Percentiles rank a stretch among this genome's conserved stretches.
These are phyloP conservation scores for Cylindrotheca closterium DNA, from an alignment of 108 stramenopile genomes.

Conservation along the genomic window DNA sequence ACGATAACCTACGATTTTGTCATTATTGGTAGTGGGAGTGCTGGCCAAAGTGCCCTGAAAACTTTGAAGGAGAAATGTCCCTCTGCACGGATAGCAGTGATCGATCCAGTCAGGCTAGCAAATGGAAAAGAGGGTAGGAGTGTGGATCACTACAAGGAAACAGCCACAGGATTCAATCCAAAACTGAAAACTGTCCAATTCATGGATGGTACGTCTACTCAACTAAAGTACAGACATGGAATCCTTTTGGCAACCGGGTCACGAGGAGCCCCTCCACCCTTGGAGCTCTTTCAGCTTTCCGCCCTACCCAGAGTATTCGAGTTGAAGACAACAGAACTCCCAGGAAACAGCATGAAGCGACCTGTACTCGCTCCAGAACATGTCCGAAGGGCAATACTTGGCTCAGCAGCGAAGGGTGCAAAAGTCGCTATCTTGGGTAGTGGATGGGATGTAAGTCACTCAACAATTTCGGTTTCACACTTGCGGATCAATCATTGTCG, in stretches of 20 bases:
- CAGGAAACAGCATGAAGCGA: conserved; percentile 24
- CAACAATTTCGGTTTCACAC: too few relatives aligned
- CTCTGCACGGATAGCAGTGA: conserved; percentile 44
- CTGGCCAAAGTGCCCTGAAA: conserved; percentile 47
- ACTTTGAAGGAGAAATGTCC: conserved; percentile 45
- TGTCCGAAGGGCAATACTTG: conserved; percentile 15
- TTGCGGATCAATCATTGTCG: too few relatives aligned
- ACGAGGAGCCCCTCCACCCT: conserved; percentile 77
- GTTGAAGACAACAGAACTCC: conserved; percentile 53
- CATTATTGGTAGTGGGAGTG: conserved; percentile 57
- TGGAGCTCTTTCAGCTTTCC: conserved; percentile 50
- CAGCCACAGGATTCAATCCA: conserved; percentile 43
- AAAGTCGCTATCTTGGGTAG: conserved; percentile 73
- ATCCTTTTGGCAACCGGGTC: conserved; percentile 77
- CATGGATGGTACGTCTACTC: conserved; percentile 1
- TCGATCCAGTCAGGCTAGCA: conserved; percentile 45
- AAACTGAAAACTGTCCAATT: conserved; percentile 29
- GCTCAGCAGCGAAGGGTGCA: conserved; percentile 58
- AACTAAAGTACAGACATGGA: conserved; percentile 64
- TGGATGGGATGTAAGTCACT: conserved; percentile 61
- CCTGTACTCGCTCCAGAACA: conserved; percentile 27
- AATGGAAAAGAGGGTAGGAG: not conserved
- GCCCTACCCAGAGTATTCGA: conserved; percentile 59
- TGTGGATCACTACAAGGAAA: conserved; percentile 21
- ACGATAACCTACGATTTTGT: conserved; percentile 51